phyloP scores from a whole-genome alignment of 2,329 filamentous ascomycete genomes.

The Xylariaceae sp. region DNA sequence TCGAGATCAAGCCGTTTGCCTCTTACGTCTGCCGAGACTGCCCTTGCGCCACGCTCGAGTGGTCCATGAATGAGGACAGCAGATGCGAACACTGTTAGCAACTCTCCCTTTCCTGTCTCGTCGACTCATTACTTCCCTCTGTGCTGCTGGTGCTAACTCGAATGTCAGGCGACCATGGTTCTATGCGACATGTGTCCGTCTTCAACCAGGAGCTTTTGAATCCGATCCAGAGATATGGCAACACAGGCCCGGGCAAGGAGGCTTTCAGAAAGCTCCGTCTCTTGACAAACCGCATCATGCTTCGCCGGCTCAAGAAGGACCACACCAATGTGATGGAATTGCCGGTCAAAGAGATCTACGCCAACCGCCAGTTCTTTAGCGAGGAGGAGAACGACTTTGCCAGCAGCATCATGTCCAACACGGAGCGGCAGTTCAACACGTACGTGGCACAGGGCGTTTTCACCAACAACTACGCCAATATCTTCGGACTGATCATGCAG shows the following conservation, averaged over 20 bases:
- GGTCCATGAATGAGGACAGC: constrained; percentile 68
- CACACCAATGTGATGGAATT: constrained; percentile 94
- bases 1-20: constrained; percentile 82
- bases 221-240: constrained; percentile 63
- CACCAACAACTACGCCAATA: constrained; percentile 97
- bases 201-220: constrained; percentile 96
- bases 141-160: not conserved
- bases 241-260: constrained; percentile 53
- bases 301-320: constrained; percentile 89
- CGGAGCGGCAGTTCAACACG: constrained; percentile 84
- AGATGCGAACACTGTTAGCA: constrained; percentile 65
- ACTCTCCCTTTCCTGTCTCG: constrained; percentile 37
- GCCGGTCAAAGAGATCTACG: constrained; percentile 85
- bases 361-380: constrained; percentile 94
- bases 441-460: constrained; percentile 93
- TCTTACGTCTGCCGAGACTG: constrained; percentile 93
- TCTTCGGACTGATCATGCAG: constrained; percentile 98
- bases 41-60: constrained; percentile 73
- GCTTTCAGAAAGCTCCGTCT: constrained; percentile 80
- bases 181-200: constrained; percentile 61
- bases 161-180: constrained; percentile 23
- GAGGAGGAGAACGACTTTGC: constrained; percentile 96
- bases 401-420: constrained; percentile 89
- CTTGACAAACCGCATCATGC: constrained; percentile 90
- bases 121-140: not conserved